These are phyloP conservation scores for Cercospora brassicicola DNA, from an alignment of 2,329 filamentous ascomycete species.

Conservation along the genomic window DNA sequence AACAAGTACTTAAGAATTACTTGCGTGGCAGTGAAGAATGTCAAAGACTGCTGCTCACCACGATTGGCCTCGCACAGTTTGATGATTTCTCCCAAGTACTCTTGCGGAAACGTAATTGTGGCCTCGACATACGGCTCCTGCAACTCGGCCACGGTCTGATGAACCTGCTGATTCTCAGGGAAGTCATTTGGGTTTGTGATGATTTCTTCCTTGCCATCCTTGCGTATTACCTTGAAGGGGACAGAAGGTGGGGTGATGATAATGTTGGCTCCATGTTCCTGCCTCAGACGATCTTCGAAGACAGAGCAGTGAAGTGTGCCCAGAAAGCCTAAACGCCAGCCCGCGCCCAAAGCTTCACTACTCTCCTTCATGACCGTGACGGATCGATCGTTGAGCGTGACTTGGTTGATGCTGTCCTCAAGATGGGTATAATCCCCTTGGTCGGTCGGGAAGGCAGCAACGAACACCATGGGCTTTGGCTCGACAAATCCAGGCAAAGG, in stretches of 20 bases:
- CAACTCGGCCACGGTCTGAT: constrained; percentile 59
- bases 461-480: constrained; percentile 98
- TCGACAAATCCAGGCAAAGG: constrained; percentile 92
- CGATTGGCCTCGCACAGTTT: constrained; percentile 90
- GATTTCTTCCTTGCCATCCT: constrained; percentile 72
- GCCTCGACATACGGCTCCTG: constrained; percentile 75
- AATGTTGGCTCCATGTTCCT: constrained; percentile 91
- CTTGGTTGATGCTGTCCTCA: constrained; percentile 90
- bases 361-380: constrained; percentile 92
- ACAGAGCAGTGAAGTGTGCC: constrained; percentile 99
- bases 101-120: constrained; percentile 87
- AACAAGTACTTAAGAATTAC: constrained; percentile 93
- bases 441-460: constrained; percentile 92
- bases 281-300: constrained; percentile 89
- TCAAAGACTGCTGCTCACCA: constrained; percentile 80
- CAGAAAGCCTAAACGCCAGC: constrained; percentile 90
- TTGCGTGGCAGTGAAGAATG: constrained; percentile 88
- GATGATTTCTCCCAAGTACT: constrained; percentile 91
- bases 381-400: constrained; percentile 91
- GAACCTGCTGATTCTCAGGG: constrained; percentile 66
- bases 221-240: constrained; percentile 81
- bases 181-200: constrained; percentile 87
- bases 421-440: constrained; percentile 82
- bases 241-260: constrained; percentile 97
- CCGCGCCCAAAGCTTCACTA: constrained; percentile 87